Base-by-base conservation (phyloP, 441 rosid genomes). In the Dalechampia spathulata region DNA sequence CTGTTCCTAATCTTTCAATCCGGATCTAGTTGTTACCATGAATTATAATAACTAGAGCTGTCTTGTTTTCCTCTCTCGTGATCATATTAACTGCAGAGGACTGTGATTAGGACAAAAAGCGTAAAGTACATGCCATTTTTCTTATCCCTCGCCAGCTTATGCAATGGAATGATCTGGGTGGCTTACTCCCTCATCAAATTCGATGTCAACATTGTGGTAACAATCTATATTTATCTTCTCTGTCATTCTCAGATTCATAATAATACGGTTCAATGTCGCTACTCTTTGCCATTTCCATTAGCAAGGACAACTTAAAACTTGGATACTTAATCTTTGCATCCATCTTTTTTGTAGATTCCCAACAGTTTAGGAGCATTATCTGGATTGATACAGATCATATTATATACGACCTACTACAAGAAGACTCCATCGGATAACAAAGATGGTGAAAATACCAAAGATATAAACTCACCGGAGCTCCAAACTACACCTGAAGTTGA, bases 61-160 rank as follows among this genome's bases (percentile, higher is more conserved):
- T n/a, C n/a, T n/a, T n/a, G n/a, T n/a, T n/a, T n/a, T n/a, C n/a
- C n/a, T n/a, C n/a, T n/a, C n/a, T n/a, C n/a, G n/a, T n/a, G n/a
- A n/a, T n/a, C n/a, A n/a, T n/a, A n/a, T 16, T 26, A 5, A 4
- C 22, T 27, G 60, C 75, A 80, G 86, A 56, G 12, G 27, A 65
- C 69, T 72, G 90, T 78, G 42, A 76, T 69, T 55, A 63, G 6
- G 52, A 78, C 78, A 17, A 81, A 67, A 75, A 85, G 78, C 41
- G 83, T 82, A 22, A 69, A 87, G 67, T 78, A 63, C 74, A 75
- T 84, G 86, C 87, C 83, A 2, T 62, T 85, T 48, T 37, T 17
- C 25, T 71, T 73, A 21, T 77, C 83, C 6, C 23, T 79, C 1
- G 74, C 80, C 6, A 72, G 45, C 67, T 73, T 81, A 28, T 55